These are phyloP conservation scores for Sequoiadendron giganteum DNA, from an alignment of 75 land plant genomes.

Conservation along the genomic window DNA sequence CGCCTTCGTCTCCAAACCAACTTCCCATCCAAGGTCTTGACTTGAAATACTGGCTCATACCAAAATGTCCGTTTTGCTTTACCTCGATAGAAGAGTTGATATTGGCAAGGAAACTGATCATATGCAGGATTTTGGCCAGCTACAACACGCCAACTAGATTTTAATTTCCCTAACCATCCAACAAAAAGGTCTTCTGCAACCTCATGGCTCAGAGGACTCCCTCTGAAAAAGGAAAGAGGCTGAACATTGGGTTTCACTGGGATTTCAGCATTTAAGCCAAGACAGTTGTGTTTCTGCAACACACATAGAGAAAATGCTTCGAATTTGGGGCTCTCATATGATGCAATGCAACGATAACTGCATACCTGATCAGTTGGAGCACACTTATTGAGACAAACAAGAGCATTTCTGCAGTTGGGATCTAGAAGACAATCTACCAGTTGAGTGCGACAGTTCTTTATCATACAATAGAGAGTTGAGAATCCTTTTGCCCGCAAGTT, in stretches of 20 bases:
- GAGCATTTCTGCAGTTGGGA: constrained; percentile 86
- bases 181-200: constrained; percentile 91
- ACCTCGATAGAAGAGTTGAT: constrained; percentile 88
- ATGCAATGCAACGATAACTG: constrained; percentile 88
- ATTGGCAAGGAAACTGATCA: constrained; percentile 96
- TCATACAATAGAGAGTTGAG: constrained; percentile 78
- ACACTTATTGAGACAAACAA: constrained; percentile 76
- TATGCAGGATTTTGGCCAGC: constrained; percentile 98
- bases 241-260: constrained; percentile 69
- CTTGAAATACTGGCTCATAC: constrained; percentile 97
- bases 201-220: constrained; percentile 58
- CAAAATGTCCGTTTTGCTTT: constrained; percentile 83
- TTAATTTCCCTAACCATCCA: constrained; percentile 82
- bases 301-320: constrained; percentile 96
- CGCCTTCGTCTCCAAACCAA: constrained; percentile 83
- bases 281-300: constrained; percentile 89
- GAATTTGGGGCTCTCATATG: constrained; percentile 82
- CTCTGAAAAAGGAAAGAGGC: constrained; percentile 67
- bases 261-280: constrained; percentile 76
- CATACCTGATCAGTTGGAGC: constrained; percentile 95
- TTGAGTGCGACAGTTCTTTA: constrained; percentile 82
- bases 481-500: constrained; percentile 80
- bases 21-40: constrained; percentile 70
- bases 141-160: constrained; percentile 95
- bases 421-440: constrained; percentile 77